phyloP scores from a whole-genome alignment of 352 stramenopile species.

The Globisporangium viniferum region DNA sequence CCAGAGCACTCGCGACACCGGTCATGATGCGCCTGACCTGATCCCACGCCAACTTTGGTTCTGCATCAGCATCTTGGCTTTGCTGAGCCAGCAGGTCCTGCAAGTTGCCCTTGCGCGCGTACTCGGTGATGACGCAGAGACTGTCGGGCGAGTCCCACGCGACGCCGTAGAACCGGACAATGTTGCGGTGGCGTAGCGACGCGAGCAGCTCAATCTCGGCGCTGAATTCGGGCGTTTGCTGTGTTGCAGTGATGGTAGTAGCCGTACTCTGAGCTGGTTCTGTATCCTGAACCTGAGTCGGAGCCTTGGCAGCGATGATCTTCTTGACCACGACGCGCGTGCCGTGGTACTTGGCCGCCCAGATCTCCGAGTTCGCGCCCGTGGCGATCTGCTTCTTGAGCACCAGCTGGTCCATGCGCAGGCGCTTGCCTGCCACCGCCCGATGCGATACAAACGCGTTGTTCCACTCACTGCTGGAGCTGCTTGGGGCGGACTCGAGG shows the following conservation, averaged over 20 bases:
- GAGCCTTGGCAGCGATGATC: background rate
- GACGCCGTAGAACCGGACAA: slow-evolving; percentile 37
- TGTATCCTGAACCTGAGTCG: slow-evolving; percentile 9
- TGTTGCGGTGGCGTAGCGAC: slow-evolving; percentile 41
- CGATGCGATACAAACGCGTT: slow-evolving; percentile 28
- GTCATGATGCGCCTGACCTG: slow-evolving; percentile 28
- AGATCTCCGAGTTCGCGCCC: slow-evolving; percentile 25
- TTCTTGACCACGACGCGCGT: slow-evolving; percentile 55
- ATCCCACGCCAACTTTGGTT: slow-evolving; percentile 23
- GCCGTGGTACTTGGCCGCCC: slow-evolving; percentile 31
- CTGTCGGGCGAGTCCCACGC: slow-evolving; percentile 30
- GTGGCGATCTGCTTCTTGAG: slow-evolving; percentile 39
- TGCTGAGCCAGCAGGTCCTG: slow-evolving; percentile 14
- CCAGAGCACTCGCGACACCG: slow-evolving; percentile 49
- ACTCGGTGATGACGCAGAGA: slow-evolving; percentile 36
- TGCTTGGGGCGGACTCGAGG: background rate
- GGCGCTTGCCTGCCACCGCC: slow-evolving; percentile 8
- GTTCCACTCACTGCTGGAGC: slow-evolving; percentile 6
- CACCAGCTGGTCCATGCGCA: slow-evolving; percentile 22
- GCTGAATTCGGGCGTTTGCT: slow-evolving; percentile 35
- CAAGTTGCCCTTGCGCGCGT: slow-evolving; percentile 34
- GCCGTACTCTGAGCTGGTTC: background rate
- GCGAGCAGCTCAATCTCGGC: slow-evolving; percentile 41
- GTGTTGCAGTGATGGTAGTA: background rate
- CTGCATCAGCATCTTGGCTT: background rate